Percentiles rank a stretch among this genome's conserved stretches.
Conservation (phyloP, 1,139 yeast species). For the Taphrina betulina region DNA sequence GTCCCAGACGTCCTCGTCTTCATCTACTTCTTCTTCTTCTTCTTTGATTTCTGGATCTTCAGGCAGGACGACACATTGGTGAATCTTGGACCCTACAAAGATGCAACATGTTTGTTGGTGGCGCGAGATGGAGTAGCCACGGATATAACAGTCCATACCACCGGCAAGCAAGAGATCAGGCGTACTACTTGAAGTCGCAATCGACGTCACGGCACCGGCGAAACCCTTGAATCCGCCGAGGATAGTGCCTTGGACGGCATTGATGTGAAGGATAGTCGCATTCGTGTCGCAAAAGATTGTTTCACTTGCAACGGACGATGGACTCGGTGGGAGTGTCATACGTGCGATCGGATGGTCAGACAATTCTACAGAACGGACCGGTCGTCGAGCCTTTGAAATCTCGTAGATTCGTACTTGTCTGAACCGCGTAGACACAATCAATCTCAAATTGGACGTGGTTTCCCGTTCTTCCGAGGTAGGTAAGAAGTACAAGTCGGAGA, state of each 20-base stretch:
- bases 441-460: background rate
- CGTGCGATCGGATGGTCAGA: constrained; percentile 17
- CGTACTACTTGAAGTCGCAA: background rate
- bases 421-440: constrained; percentile 10
- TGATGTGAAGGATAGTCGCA: constrained; percentile 19
- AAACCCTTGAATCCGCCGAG: constrained; percentile 22
- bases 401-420: constrained; percentile 44
- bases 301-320: too few relatives aligned
- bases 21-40: constrained; percentile 23
- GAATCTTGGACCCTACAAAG: constrained; percentile 10
- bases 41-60: background rate
- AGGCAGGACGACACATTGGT: constrained; percentile 1
- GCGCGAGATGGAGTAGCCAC: background rate
- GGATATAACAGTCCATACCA: constrained; percentile 19
- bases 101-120: constrained; percentile 2
- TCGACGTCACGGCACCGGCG: constrained; percentile 6
- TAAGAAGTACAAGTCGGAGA: constrained; percentile 44
- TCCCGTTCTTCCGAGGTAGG: background rate
- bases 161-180: constrained; percentile 8
- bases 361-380: constrained; percentile 36
- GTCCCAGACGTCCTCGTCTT: constrained; percentile 28
- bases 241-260: background rate
- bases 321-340: constrained; percentile 4
- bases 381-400: constrained; percentile 40
- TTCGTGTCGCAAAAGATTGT: constrained; percentile 16